Evolutionary conservation across 768 basidiomycete genomes (phyloP), one percentile per base, ranked within the genome.

Genomic region (Pluteus cervinus): DNA sequence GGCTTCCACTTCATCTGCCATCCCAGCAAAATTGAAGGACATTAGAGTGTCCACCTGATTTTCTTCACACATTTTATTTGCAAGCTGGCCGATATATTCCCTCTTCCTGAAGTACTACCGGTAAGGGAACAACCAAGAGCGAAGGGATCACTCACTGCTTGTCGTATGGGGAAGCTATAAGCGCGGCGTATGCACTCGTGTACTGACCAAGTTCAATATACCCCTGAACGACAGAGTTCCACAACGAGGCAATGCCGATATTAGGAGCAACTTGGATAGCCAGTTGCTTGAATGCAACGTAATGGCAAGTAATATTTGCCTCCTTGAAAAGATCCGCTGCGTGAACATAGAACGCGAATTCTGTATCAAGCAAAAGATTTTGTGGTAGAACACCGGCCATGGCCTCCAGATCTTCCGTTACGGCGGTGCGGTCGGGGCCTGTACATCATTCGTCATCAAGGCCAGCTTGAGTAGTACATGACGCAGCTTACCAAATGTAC

Each of bases 41-140:
- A 91, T 77, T 9, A 98, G 69, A 45, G 73, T 73, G 35, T 83
- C 81, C 12, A 91, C 75, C 24, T 86, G 80, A 51, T 84, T 75
- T 40, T 82, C 80, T 55, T 96, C 91, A 55, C 94, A 97, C 87
- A 97, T 94, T 47, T 79, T 76, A 49, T 90, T 83, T 41, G 91
- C 81, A 34, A 99, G 68, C 43, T 86, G 82, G 33, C 79, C 77
- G 17, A 88, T 74, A 51, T 79, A 84, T 45, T 92, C 90, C 34
- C 77, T 76, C 64, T 82, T 86, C 52, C 92, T 96, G 57, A 24
- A 30, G 20, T 21, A n/a, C n/a, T n/a, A 41, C 24, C 17, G 33
- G 31, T 45, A 42, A 37, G 25, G 43, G 33, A 20, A 30, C 28
- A 41, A 42, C 24, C 41, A 35, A 36, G 30, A 30, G 38, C 34